A percentile compares a stretch with the other conserved stretches of the same genome.
These are phyloP conservation scores for Dianthus caryophyllus DNA, from an alignment of 148 eudicot species.

Conservation along the genomic window DNA sequence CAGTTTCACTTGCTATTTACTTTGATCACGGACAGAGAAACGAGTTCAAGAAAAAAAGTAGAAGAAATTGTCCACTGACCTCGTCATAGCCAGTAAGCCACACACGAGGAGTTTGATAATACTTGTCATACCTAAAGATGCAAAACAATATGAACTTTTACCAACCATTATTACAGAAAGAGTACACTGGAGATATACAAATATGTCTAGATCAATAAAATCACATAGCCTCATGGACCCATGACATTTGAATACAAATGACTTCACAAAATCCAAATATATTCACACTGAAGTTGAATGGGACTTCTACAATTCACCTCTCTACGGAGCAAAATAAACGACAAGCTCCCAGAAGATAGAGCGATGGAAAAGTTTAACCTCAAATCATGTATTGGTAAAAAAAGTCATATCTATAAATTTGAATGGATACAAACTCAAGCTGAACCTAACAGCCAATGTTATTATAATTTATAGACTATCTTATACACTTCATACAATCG, in stretches of 20 bases:
- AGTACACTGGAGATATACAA: not conserved
- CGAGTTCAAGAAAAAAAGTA: not conserved
- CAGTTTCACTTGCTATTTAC: not conserved
- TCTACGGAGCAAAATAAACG: not conserved
- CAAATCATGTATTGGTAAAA: no score
- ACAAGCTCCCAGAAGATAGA: not conserved
- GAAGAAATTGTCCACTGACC: conserved; percentile 43
- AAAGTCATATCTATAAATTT: not conserved
- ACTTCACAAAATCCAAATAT: not conserved
- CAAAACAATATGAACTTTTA: not conserved
- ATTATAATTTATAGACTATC: not conserved
- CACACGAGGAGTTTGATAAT: conserved; percentile 97
- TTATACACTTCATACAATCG: not conserved
- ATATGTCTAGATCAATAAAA: not conserved
- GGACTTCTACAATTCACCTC: not conserved
- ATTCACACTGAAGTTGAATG: not conserved
- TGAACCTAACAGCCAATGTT: not conserved
- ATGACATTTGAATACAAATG: not conserved
- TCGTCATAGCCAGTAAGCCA: conserved; percentile 99
- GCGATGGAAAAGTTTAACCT: not conserved
- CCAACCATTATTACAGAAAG: not conserved
- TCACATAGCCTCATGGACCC: not conserved
- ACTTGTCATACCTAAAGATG: conserved; percentile 78
- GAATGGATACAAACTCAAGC: not conserved
- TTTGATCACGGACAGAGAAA: not conserved